Percentiles rank a stretch among this genome's conserved stretches.
Conservation (phyloP, 1,284 basidiomycete species). For the Malassezia restricta region DNA sequence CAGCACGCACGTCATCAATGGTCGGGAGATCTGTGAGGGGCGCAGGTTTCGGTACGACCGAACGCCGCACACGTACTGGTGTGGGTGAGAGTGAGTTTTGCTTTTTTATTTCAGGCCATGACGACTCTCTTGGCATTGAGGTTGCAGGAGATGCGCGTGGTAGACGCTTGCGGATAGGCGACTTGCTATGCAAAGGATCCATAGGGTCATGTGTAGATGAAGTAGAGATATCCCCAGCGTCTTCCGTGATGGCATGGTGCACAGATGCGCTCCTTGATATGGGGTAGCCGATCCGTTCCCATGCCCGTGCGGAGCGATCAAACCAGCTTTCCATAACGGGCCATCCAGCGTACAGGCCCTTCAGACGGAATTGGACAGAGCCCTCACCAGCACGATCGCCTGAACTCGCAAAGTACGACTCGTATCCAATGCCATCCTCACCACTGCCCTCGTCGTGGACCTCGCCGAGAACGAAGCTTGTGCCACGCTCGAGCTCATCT, state of each 20-base stretch:
- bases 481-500: slow-evolving; percentile 80
- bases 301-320: slow-evolving; percentile 34
- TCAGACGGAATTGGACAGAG: slow-evolving; percentile 28
- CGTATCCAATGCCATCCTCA: slow-evolving; percentile 41
- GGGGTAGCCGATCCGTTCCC: slow-evolving; percentile 33
- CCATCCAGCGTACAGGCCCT: slow-evolving; percentile 40
- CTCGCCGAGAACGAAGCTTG: slow-evolving; percentile 47
- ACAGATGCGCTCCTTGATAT: background rate
- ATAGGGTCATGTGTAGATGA: slow-evolving; percentile 6
- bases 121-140: background rate
- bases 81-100: background rate
- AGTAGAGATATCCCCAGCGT: background rate
- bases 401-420: slow-evolving; percentile 37
- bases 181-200: slow-evolving; percentile 2
- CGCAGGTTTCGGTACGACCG: slow-evolving; percentile 22
- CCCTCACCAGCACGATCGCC: slow-evolving; percentile 34
- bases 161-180: background rate
- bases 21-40: slow-evolving; percentile 37
- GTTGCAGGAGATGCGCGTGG: background rate
- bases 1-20: slow-evolving; percentile 40
- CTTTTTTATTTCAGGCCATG: background rate
- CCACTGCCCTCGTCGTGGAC: slow-evolving; percentile 20
- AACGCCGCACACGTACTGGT: background rate
- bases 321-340: slow-evolving; percentile 43
- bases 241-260: background rate